phyloP scores from a whole-genome alignment of 768 basidiomycete genomes.

The Tylopilus sp. region DNA sequence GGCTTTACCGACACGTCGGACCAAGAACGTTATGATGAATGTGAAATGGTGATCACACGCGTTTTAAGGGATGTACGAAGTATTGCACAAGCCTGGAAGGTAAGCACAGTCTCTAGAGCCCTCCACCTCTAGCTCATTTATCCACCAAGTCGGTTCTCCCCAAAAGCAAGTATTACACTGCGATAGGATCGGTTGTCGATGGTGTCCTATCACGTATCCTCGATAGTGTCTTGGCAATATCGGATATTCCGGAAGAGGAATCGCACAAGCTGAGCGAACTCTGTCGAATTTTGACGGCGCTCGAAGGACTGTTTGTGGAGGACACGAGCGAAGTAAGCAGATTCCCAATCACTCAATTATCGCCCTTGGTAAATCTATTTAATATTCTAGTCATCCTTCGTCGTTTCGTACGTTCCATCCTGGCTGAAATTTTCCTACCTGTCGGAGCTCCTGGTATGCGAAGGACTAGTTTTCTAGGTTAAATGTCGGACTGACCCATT shows the following conservation, averaged over 20 bases:
- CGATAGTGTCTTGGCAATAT: slow-evolving; percentile 67
- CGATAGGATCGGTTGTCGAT: slow-evolving; percentile 69
- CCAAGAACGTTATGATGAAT: slow-evolving; percentile 73
- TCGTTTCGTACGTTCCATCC: slow-evolving; percentile 81
- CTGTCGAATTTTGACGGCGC: slow-evolving; percentile 69
- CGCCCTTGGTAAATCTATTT: not conserved
- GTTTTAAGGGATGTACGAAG: slow-evolving; percentile 61
- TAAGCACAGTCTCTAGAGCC: slow-evolving; percentile 30
- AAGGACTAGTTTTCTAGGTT: not conserved
- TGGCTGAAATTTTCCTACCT: slow-evolving; percentile 97
- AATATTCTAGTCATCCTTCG: slow-evolving; percentile 58
- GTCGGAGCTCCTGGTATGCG: slow-evolving; percentile 81
- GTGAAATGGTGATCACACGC: slow-evolving; percentile 63
- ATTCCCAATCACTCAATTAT: not conserved
- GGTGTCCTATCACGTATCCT: slow-evolving; percentile 64
- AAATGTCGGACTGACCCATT: not conserved
- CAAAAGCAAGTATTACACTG: slow-evolving; percentile 68
- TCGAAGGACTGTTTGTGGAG: slow-evolving; percentile 80
- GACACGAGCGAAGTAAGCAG: slow-evolving; percentile 52
- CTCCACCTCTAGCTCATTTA: not conserved
- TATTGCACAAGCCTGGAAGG: slow-evolving; percentile 70
- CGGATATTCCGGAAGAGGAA: slow-evolving; percentile 86
- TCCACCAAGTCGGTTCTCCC: slow-evolving; percentile 56
- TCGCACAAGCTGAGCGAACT: slow-evolving; percentile 81
- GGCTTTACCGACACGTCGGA: slow-evolving; percentile 69